phyloP scores from a whole-genome alignment of 176 grass and related monocot genomes.

The Oropetium thomaeum region DNA sequence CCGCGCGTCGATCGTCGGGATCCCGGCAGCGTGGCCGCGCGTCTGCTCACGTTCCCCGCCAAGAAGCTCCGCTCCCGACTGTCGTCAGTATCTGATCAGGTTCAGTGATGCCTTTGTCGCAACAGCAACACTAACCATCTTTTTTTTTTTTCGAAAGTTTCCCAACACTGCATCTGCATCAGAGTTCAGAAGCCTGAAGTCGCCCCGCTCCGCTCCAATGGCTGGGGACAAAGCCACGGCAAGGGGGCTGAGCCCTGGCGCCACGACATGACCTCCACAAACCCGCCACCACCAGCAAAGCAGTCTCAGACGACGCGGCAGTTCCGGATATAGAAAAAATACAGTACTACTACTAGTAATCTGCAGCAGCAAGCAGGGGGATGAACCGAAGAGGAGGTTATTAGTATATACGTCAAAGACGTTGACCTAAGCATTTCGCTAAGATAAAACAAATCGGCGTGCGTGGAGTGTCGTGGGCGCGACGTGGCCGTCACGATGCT shows the following conservation, averaged over 20 bases:
- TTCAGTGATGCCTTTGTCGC: background rate
- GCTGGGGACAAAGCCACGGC: background rate
- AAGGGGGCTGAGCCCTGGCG: background rate
- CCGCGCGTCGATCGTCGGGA: background rate
- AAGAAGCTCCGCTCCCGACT: background rate
- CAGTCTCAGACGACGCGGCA: background rate
- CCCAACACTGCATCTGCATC: too few relatives aligned
- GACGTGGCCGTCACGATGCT: conserved; percentile 50
- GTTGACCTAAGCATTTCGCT: background rate
- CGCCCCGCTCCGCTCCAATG: too few relatives aligned
- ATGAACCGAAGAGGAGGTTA: background rate
- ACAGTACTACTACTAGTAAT: too few relatives aligned
- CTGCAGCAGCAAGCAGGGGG: too few relatives aligned
- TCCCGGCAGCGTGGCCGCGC: conserved; percentile 27
- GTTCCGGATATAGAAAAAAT: background rate
- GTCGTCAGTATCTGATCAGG: background rate
- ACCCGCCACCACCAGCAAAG: background rate
- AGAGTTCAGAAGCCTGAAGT: too few relatives aligned
- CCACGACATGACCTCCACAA: conserved; percentile 13
- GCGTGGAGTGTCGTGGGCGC: conserved; percentile 30
- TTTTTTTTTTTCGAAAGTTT: too few relatives aligned
- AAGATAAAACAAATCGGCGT: background rate
- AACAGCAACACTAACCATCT: background rate
- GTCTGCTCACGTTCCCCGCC: background rate
- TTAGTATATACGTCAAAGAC: background rate